Percentiles rank a stretch among this genome's conserved stretches.
These are phyloP conservation scores for California macrophylla DNA, from an alignment of 441 rosid genomes.

Conservation along the genomic window DNA sequence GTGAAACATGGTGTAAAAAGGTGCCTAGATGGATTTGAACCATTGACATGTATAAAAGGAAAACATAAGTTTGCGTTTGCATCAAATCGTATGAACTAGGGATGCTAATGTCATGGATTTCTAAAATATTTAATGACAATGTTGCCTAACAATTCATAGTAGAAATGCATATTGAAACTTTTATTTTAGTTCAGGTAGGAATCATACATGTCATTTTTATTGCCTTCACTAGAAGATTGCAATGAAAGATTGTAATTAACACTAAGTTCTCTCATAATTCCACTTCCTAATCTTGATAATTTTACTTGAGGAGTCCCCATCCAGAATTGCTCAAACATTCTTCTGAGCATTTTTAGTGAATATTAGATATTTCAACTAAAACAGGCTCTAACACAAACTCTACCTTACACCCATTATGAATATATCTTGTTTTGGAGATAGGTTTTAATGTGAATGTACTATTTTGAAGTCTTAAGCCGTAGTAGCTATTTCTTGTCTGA, in stretches of 20 bases:
- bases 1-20: background rate
- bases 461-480: background rate
- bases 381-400: background rate
- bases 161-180: background rate
- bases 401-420: background rate
- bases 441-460: background rate
- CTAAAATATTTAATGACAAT: background rate
- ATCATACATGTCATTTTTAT: background rate
- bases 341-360: background rate
- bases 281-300: background rate
- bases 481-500: background rate
- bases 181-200: background rate
- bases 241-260: background rate
- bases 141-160: background rate
- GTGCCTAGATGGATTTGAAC: background rate
- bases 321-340: background rate
- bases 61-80: background rate
- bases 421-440: background rate
- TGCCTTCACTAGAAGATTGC: background rate
- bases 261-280: background rate
- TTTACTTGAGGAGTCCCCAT: background rate
- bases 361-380: background rate
- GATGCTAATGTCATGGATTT: background rate
- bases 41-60: background rate
- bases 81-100: background rate